Percentiles rank a stretch among this genome's conserved stretches.
phyloP scores from a whole-genome alignment of 192 early-diverging fungal genomes.

The Phycomyces blakesleeanus region DNA sequence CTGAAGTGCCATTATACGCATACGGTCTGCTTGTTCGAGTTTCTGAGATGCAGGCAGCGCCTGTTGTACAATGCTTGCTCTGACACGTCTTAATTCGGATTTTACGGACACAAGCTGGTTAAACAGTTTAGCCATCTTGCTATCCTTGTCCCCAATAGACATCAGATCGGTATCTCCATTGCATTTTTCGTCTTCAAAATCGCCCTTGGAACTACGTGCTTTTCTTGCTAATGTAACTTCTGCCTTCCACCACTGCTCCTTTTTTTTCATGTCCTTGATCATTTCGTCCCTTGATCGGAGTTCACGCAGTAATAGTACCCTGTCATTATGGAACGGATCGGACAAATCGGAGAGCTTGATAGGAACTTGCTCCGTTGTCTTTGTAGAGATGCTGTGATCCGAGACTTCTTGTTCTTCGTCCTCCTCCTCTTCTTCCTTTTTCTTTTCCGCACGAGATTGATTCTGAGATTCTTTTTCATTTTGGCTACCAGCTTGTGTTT shows the following conservation, averaged over 20 bases:
- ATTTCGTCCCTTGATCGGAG: constrained; percentile 34
- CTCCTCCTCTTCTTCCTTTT: background rate
- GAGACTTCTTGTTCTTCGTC: constrained; percentile 8
- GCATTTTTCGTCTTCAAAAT: constrained; percentile 38
- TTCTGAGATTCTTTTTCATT: no score
- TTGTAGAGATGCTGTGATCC: background rate
- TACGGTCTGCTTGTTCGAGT: constrained; percentile 46
- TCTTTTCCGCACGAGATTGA: no score
- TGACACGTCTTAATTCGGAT: constrained; percentile 46
- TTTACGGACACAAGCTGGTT: constrained; percentile 52
- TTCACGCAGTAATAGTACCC: constrained; percentile 26
- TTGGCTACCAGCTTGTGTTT: no score
- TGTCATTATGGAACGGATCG: background rate
- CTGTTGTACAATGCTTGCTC: constrained; percentile 47
- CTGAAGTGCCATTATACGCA: constrained; percentile 53
- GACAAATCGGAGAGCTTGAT: constrained; percentile 5
- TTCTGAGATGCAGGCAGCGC: constrained; percentile 52
- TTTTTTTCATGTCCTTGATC: constrained; percentile 36
- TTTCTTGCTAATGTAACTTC: constrained; percentile 39
- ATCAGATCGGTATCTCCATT: background rate
- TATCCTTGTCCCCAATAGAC: background rate
- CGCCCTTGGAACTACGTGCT: constrained; percentile 8
- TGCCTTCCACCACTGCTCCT: constrained; percentile 44
- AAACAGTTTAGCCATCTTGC: constrained; percentile 36
- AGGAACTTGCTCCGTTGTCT: no score